Evolutionary conservation across 2,329 filamentous ascomycete genomes (phyloP).

Genomic region (Trichoderma arundinaceum): DNA sequence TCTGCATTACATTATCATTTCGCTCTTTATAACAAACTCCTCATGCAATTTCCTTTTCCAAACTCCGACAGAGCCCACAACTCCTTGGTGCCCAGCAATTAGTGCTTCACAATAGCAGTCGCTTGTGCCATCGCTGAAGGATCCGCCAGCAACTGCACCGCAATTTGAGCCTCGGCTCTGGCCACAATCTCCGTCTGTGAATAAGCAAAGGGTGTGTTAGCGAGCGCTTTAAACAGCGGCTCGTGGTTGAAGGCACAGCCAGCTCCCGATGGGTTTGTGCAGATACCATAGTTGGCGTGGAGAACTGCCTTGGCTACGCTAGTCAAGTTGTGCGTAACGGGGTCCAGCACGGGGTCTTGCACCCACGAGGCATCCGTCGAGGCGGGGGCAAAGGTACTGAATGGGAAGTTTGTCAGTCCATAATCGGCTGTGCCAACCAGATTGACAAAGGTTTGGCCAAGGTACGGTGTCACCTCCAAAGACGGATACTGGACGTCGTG

Average conservation of each 20-base stretch:
- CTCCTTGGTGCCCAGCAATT: neutral
- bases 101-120: conserved; percentile 22
- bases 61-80: no score
- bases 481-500: conserved; percentile 34
- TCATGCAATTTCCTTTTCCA: no score
- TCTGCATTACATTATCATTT: conserved; percentile 14
- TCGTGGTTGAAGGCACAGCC: conserved; percentile 35
- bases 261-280: conserved; percentile 5
- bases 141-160: conserved; percentile 31
- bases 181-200: conserved; percentile 34
- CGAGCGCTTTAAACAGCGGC: conserved; percentile 27
- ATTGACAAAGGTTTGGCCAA: conserved; percentile 29
- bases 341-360: conserved; percentile 31
- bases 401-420: conserved; percentile 24
- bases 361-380: conserved; percentile 34
- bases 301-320: conserved; percentile 31
- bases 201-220: conserved; percentile 31
- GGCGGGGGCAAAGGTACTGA: conserved; percentile 33
- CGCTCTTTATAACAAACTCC: neutral
- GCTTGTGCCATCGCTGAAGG: conserved; percentile 12
- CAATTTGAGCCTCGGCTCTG: conserved; percentile 31
- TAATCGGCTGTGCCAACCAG: conserved; percentile 27
- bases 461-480: conserved; percentile 30
- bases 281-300: conserved; percentile 34
- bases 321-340: conserved; percentile 20